phyloP scores from a whole-genome alignment of 306 rosid genomes.

The Vachellia collinsii region DNA sequence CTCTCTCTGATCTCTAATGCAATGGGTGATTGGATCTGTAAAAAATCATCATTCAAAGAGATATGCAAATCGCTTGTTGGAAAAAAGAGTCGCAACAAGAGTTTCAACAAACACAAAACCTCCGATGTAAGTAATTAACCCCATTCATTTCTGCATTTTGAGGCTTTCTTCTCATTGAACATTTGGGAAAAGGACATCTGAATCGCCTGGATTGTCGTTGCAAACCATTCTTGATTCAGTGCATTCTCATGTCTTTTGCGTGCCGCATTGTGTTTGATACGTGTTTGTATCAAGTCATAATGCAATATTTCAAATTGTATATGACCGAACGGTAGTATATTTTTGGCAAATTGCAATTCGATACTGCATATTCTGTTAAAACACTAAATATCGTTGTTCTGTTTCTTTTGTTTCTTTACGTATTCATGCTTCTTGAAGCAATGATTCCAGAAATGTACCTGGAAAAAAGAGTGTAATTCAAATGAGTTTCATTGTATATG shows the following conservation, averaged over 20 bases:
- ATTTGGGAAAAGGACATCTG: neutral
- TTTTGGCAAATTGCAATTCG: neutral
- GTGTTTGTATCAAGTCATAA: neutral
- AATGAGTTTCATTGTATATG: neutral
- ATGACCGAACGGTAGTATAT: neutral
- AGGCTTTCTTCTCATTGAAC: neutral
- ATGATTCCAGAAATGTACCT: neutral
- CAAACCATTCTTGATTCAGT: neutral
- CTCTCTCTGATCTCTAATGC: constrained; percentile 12
- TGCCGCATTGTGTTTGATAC: neutral
- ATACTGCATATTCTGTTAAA: neutral
- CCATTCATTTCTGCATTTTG: neutral
- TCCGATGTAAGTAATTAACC: constrained; percentile 33
- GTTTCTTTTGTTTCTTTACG: neutral
- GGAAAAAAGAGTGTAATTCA: neutral
- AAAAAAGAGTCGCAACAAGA: constrained; percentile 35
- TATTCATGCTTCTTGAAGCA: neutral
- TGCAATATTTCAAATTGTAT: neutral
- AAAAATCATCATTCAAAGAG: constrained; percentile 53
- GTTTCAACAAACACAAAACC: neutral
- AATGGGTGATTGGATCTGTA: constrained; percentile 63
- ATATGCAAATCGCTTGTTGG: constrained; percentile 48
- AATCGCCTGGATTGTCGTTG: neutral
- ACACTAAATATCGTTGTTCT: neutral
- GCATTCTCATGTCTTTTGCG: neutral